These are phyloP conservation scores for Pseudogymnoascus sp. DNA, from an alignment of 2,329 filamentous ascomycete species.

Conservation along the genomic window DNA sequence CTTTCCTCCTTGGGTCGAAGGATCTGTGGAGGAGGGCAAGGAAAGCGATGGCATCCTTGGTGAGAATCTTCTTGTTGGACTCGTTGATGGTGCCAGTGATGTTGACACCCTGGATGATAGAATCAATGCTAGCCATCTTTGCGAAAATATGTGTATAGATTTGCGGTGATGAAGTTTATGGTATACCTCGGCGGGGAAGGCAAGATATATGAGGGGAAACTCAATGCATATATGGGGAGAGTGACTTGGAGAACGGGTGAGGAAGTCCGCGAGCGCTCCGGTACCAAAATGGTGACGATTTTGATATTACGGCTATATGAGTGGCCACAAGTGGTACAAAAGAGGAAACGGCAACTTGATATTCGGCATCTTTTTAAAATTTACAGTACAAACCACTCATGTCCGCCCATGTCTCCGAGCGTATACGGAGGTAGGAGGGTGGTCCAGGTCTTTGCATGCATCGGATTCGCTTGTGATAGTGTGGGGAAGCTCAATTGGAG, in stretches of 20 bases:
- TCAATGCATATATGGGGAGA: constrained; percentile 9
- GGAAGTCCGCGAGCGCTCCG: constrained; percentile 6
- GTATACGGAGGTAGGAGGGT: neutral
- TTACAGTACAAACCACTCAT: constrained; percentile 1
- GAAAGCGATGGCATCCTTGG: constrained; percentile 82
- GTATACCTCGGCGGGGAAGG: constrained; percentile 6
- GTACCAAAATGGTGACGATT: constrained; percentile 7
- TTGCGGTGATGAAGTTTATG: neutral
- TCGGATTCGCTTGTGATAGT: constrained; percentile 11
- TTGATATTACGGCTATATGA: neutral
- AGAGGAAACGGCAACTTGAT: neutral
- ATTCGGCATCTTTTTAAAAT: neutral
- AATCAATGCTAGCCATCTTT: constrained; percentile 63
- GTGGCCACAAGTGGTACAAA: neutral
- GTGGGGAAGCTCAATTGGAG: constrained; percentile 10
- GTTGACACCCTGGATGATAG: constrained; percentile 79
- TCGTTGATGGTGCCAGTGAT: constrained; percentile 75
- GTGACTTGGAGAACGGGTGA: constrained; percentile 6
- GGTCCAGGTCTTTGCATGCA: constrained; percentile 1
- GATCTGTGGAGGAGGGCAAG: constrained; percentile 89
- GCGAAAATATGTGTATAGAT: constrained; percentile 4
- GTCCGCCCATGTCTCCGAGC: neutral
- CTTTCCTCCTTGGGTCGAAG: constrained; percentile 85
- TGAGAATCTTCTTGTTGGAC: constrained; percentile 82
- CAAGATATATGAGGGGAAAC: constrained; percentile 9